Base-by-base conservation (phyloP, 306 rosid genomes). In the Ochetophila trinervis region DNA sequence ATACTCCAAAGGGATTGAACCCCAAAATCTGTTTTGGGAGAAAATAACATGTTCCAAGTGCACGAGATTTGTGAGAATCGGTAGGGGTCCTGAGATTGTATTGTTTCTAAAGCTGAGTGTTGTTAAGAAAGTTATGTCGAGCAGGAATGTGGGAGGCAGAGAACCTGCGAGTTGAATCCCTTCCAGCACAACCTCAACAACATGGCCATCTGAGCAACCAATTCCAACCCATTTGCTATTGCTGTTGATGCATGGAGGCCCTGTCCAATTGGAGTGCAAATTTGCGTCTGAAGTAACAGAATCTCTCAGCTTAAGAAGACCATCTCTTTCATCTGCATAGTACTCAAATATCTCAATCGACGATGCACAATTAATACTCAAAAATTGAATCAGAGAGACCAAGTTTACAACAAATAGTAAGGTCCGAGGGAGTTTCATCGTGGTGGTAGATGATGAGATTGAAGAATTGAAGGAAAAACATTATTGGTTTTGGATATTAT, bases 201-300 rank as follows among this genome's bases (percentile, higher is more conserved):
- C 91, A 70, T 83, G 95, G 74, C 87, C 66, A 8, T 83, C 79
- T 8, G 80, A 78, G 69, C 95, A 85, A 22, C 55, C 66, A 47
- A 88, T 76, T 12, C 95, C 95, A 21, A 57, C n/a, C 95, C 95
- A 85, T 69, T 56, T 79, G 69, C 85, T 83, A 22, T 30, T 36
- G 16, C 69, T 85, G 49, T 55, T 45, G 70, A 72, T 60, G 62
- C 95, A 88, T 47, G 95, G 91, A 13, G 89, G 95, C 0, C 95
- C 91, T 45, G 87, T 85, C 95, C 95, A 88, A 62, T 83, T 88
- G 51, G 72, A 53, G 58, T 83, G 91, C 72, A 88, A 70, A 74
- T 79, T 14, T 4, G 76, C 8, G 42, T 68, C 62, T 67, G 95
- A 85, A 67, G 66, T 79, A 34, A 83, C 64, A 36, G 85, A 79